phyloP scores from a whole-genome alignment of 371 early-diverging fungal species.

The Chytridiales sp. region DNA sequence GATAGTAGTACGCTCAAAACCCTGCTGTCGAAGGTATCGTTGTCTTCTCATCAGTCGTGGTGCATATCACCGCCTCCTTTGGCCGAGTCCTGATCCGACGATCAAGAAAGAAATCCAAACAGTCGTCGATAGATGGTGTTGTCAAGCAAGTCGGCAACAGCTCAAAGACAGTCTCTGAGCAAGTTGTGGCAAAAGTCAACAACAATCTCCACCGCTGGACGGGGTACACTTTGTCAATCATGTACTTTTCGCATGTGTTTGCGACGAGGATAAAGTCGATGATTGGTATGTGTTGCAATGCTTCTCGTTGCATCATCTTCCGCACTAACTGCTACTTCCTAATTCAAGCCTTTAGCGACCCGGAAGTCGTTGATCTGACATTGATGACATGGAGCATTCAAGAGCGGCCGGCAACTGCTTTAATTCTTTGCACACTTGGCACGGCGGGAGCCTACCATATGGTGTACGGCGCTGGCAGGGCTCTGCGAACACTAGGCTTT shows the following conservation, averaged over 20 bases:
- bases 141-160: too few species aligned
- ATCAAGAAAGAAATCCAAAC: too few species aligned
- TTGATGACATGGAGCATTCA: conserved; percentile 13
- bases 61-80: conserved; percentile 13
- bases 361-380: conserved; percentile 28
- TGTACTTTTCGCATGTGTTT: conserved; percentile 19
- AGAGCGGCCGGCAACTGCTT: background rate
- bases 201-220: conserved; percentile 25
- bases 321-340: background rate
- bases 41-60: conserved; percentile 16
- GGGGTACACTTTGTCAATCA: conserved; percentile 19
- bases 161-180: too few species aligned
- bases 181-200: too few species aligned
- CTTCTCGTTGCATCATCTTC: background rate
- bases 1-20: conserved; percentile 18
- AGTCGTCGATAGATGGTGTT: too few species aligned
- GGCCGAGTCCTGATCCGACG: conserved; percentile 6
- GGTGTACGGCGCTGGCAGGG: conserved; percentile 18
- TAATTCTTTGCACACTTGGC: conserved; percentile 9
- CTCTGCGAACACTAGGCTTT: conserved; percentile 12
- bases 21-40: conserved; percentile 25
- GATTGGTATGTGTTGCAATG: conserved; percentile 8
- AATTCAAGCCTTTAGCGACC: conserved; percentile 16
- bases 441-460: conserved; percentile 25
- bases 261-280: conserved; percentile 25